Conservation (phyloP, 2,329 filamentous ascomycete genomes). For the Cyphellophora attinorum region DNA sequence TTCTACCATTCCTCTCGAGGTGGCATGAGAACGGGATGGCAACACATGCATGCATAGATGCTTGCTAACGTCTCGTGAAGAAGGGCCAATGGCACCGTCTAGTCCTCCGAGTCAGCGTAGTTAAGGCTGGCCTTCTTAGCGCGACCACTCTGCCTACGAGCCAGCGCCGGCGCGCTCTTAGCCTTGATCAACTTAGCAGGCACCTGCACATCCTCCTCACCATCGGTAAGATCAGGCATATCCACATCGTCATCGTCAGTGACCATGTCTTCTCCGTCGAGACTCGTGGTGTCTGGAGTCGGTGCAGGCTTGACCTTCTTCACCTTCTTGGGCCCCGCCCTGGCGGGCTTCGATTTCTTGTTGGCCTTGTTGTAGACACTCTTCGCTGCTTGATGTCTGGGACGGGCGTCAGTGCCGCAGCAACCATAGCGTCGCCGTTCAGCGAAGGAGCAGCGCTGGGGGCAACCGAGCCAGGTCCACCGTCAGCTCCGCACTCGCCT, state of each 20-base stretch:
- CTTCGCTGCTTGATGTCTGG: constrained; percentile 5
- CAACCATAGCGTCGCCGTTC: too few species aligned
- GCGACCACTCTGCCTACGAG: constrained; percentile 11
- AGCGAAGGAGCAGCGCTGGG: constrained; percentile 1
- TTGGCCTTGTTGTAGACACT: constrained; percentile 14
- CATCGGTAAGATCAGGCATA: constrained; percentile 31
- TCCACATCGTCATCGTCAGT: constrained; percentile 21
- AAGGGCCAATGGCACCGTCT: too few species aligned
- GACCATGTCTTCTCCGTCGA: constrained; percentile 1
- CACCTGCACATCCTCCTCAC: constrained; percentile 5
- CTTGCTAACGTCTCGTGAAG: too few species aligned
- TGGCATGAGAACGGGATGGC: too few species aligned
- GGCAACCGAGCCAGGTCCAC: constrained; percentile 2
- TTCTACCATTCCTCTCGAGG: too few species aligned
- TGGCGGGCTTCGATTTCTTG: constrained; percentile 9
- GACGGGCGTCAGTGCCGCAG: background rate
- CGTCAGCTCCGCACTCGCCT: constrained; percentile 10
- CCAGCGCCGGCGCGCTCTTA: constrained; percentile 2
- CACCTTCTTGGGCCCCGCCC: constrained; percentile 2
- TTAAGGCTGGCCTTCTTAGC: constrained; percentile 12
- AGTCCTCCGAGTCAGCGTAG: constrained; percentile 15
- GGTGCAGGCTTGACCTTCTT: constrained; percentile 25
- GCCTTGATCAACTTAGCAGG: background rate
- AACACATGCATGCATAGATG: too few species aligned
- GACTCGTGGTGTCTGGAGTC: constrained; percentile 13